Percentiles rank a stretch among this genome's conserved stretches.
Conservation (phyloP, 108 stramenopile species). For the Cylindrotheca fusiformis region DNA sequence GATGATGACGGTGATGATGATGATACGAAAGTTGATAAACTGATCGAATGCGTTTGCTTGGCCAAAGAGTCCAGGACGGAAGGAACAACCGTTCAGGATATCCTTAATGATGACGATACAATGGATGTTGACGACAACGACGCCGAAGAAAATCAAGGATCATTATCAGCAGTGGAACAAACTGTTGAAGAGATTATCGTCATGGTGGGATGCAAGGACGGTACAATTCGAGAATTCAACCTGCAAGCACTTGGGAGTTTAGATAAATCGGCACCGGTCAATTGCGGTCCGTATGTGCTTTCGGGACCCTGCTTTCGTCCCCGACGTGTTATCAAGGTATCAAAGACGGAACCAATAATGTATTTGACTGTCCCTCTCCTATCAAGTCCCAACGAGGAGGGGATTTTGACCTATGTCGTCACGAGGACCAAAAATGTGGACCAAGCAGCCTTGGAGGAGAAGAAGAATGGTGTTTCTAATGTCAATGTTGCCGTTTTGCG, state of each 20-base stretch:
- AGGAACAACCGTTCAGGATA: conserved; percentile 16
- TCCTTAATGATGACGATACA: conserved; percentile 17
- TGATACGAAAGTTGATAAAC: too few relatives aligned
- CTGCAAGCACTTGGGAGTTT: conserved; percentile 9
- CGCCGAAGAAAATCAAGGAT: neutral
- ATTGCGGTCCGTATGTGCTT: conserved; percentile 21
- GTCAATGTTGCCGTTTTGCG: conserved; percentile 17
- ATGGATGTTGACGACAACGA: conserved; percentile 20
- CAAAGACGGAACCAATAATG: conserved; percentile 22
- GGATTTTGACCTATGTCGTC: conserved; percentile 23
- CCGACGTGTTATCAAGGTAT: conserved; percentile 28
- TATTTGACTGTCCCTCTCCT: conserved; percentile 22
- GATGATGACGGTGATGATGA: neutral
- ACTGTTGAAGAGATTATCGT: conserved; percentile 25
- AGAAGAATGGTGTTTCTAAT: neutral
- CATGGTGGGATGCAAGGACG: conserved; percentile 43
- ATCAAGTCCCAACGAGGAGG: conserved; percentile 1
- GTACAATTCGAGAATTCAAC: conserved; percentile 34
- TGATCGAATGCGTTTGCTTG: conserved; percentile 29
- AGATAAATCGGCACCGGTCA: neutral
- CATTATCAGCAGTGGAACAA: neutral
- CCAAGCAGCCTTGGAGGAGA: neutral
- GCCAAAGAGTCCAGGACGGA: conserved; percentile 8
- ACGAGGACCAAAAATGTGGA: conserved; percentile 11
- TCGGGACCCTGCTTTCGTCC: conserved; percentile 28